phyloP scores from a whole-genome alignment of 495 filamentous ascomycete genomes.

The Aspergillus cristatus region DNA sequence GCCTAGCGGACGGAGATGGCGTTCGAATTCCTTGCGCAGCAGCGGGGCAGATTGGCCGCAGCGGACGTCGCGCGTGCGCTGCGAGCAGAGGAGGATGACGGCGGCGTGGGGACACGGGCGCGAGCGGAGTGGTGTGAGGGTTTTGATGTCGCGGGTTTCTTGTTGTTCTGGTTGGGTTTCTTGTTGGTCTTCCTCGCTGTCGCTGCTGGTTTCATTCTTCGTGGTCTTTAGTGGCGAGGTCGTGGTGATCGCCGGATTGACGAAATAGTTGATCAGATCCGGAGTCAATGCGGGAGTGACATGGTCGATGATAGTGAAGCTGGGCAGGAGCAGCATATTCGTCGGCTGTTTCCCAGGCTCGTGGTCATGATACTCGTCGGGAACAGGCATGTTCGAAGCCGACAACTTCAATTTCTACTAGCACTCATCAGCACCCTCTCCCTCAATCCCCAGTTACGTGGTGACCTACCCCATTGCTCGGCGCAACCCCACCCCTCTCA shows the following conservation, averaged over 20 bases:
- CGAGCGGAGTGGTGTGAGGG: conserved; percentile 47
- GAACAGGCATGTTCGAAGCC: conserved; percentile 84
- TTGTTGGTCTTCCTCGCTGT: conserved; percentile 2
- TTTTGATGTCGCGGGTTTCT: conserved; percentile 19
- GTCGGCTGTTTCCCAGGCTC: conserved; percentile 59
- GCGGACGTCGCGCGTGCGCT: conserved; percentile 84
- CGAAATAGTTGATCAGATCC: conserved; percentile 58
- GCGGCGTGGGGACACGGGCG: conserved; percentile 70
- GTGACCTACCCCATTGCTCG: conserved; percentile 63
- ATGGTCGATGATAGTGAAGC: conserved; percentile 78
- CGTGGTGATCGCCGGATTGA: conserved; percentile 67
- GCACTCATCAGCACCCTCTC: background rate
- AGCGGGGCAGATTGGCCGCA: conserved; percentile 91
- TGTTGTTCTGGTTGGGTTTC: conserved; percentile 3
- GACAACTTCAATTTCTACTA: conserved; percentile 79
- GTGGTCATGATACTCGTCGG: conserved; percentile 46
- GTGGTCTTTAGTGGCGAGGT: conserved; percentile 53
- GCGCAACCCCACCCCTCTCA: conserved; percentile 49
- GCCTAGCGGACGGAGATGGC: conserved; percentile 75
- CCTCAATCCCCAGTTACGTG: background rate
- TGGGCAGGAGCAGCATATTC: conserved; percentile 75
- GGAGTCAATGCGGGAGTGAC: conserved; percentile 70
- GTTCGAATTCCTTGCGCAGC: conserved; percentile 75
- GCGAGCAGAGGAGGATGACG: conserved; percentile 88
- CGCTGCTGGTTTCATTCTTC: background rate